These are phyloP conservation scores for Dioscorea alata DNA, from an alignment of 106 monocot species.

Conservation along the genomic window DNA sequence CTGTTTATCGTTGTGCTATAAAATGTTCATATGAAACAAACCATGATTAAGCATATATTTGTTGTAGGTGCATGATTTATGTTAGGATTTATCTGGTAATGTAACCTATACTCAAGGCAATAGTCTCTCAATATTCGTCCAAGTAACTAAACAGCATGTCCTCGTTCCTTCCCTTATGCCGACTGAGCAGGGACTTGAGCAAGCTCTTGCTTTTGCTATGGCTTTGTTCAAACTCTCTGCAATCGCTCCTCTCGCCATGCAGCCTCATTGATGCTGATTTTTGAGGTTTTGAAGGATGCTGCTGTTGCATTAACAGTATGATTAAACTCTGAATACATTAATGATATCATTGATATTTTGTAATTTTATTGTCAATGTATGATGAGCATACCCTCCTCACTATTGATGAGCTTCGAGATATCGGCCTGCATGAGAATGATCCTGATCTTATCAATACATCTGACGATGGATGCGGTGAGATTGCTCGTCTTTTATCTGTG, in stretches of 20 bases:
- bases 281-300: conserved; percentile 21
- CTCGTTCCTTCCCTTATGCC: conserved; percentile 36
- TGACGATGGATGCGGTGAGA: background rate
- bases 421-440: background rate
- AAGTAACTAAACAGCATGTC: conserved; percentile 48
- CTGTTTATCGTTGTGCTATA: too few relatives aligned
- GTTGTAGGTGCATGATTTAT: too few relatives aligned
- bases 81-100: too few relatives aligned
- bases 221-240: conserved; percentile 25
- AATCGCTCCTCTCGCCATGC: conserved; percentile 20
- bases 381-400: background rate
- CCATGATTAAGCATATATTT: too few relatives aligned
- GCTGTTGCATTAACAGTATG: conserved; percentile 3
- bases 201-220: conserved; percentile 33
- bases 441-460: background rate
- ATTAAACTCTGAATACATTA: background rate
- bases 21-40: too few relatives aligned
- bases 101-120: too few relatives aligned
- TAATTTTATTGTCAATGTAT: background rate
- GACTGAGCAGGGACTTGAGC: conserved; percentile 36
- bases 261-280: conserved; percentile 27
- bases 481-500: background rate
- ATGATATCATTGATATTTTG: background rate
- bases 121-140: conserved; percentile 38
- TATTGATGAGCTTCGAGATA: background rate